A percentile compares a stretch with the other conserved stretches of the same genome.
These are phyloP conservation scores for Rhizoctonia solani DNA, from an alignment of 1,284 basidiomycete genomes.

Conservation along the genomic window DNA sequence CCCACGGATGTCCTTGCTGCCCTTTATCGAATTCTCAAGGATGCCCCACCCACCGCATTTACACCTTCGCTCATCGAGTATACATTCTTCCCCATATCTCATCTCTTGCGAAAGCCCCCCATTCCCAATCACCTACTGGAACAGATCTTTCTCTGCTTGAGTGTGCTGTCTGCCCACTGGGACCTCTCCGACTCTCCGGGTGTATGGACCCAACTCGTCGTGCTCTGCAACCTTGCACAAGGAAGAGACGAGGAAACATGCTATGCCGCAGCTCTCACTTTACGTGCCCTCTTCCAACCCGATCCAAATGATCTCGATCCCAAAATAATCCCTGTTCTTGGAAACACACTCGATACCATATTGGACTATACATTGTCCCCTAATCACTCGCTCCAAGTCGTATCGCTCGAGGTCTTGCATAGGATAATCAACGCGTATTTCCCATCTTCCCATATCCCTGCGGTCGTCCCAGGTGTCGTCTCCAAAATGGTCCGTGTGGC, in stretches of 20 bases:
- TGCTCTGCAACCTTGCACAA: constrained; percentile 61
- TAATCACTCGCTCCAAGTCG: constrained; percentile 62
- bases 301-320: constrained; percentile 50
- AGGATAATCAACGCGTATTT: constrained; percentile 65
- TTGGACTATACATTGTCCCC: constrained; percentile 60
- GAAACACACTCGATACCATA: constrained; percentile 77
- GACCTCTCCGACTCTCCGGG: constrained; percentile 53
- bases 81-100: constrained; percentile 82
- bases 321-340: constrained; percentile 78
- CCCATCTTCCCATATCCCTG: constrained; percentile 63
- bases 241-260: constrained; percentile 78
- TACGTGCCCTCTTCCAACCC: constrained; percentile 58
- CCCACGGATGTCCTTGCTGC: too few species aligned
- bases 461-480: constrained; percentile 79
- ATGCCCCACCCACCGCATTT: constrained; percentile 53
- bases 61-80: constrained; percentile 76
- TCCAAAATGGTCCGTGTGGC: constrained; percentile 74
- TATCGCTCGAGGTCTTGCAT: constrained; percentile 64
- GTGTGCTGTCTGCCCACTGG: constrained; percentile 65
- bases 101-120: constrained; percentile 73
- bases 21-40: too few species aligned
- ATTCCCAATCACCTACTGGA: constrained; percentile 69
- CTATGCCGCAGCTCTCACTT: constrained; percentile 61
- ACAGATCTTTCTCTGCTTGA: constrained; percentile 65
- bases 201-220: constrained; percentile 83